Conservation (phyloP, 2,329 filamentous ascomycete species). For the Ophiostoma tasmaniense region DNA sequence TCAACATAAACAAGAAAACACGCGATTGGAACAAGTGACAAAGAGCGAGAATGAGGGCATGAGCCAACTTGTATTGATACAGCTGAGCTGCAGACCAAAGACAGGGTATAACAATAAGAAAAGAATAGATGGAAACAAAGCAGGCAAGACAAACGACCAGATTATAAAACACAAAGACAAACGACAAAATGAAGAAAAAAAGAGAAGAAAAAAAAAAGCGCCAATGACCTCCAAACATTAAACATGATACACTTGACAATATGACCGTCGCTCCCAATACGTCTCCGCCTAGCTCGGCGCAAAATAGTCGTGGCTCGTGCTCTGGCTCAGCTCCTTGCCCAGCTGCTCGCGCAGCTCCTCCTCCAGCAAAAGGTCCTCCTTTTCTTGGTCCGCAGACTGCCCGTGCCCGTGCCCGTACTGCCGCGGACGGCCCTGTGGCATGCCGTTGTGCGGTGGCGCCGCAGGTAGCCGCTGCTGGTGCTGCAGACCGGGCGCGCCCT, state of each 20-base stretch:
- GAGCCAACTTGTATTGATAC: background rate
- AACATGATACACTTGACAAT: too few species aligned
- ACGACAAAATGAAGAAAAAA: background rate
- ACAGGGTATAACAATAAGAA: background rate
- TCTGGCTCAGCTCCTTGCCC: constrained; percentile 13
- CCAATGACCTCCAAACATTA: too few species aligned
- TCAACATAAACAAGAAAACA: too few species aligned
- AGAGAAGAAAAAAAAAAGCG: background rate
- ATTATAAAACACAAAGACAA: background rate
- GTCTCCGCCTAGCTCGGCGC: background rate
- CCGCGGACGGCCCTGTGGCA: background rate
- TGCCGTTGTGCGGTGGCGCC: background rate
- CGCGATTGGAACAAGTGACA: background rate
- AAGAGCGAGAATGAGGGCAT: constrained; percentile 1
- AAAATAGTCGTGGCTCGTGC: constrained; percentile 10
- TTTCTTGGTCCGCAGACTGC: background rate
- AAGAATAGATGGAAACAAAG: background rate
- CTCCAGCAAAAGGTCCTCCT: constrained; percentile 15
- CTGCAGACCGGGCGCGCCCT: background rate
- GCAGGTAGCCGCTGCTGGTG: background rate
- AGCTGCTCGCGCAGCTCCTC: constrained; percentile 15
- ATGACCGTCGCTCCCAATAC: too few species aligned
- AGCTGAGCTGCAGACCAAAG: background rate
- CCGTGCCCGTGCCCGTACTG: background rate
- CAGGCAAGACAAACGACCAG: background rate